Percentiles rank a stretch among this genome's conserved stretches.
Evolutionary conservation across 2,329 filamentous ascomycete genomes (phyloP).

Genomic region (Geosmithia putterillii): DNA sequence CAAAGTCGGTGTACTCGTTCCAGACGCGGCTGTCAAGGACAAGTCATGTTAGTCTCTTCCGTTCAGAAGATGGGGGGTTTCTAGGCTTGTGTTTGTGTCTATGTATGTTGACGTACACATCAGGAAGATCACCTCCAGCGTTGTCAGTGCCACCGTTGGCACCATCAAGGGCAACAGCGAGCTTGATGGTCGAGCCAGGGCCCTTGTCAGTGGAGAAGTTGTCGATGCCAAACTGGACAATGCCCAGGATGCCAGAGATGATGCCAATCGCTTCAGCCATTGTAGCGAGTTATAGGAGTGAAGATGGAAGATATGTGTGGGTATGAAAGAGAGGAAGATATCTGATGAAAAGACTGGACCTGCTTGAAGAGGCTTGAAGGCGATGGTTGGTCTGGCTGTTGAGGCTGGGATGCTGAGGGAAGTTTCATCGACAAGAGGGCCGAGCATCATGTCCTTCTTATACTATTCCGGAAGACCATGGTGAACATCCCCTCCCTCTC

Average conservation of each 20-base stretch:
- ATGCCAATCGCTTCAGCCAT: neutral
- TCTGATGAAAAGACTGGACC: neutral
- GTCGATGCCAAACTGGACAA: neutral
- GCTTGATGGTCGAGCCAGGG: neutral
- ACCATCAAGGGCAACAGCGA: neutral
- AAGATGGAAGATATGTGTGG: neutral
- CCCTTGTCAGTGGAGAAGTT: neutral
- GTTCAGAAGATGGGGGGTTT: neutral
- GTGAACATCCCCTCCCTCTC: neutral
- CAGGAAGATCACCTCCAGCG: neutral
- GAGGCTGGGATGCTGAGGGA: neutral
- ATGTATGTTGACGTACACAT: neutral
- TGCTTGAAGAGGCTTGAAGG: neutral
- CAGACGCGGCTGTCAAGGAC: neutral
- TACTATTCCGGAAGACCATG: neutral
- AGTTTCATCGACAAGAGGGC: neutral
- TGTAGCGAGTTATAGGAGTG: neutral
- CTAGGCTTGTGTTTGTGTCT: too few relatives aligned
- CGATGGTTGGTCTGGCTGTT: neutral
- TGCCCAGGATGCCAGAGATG: neutral
- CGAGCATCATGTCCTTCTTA: neutral
- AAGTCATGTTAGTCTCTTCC: neutral
- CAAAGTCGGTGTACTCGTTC: neutral
- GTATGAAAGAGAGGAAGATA: neutral
- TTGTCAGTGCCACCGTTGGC: neutral